Evolutionary conservation across 106 monocot species (phyloP), one percentile per base, ranked within the genome.

Genomic region (Narthecium ossifragum): DNA sequence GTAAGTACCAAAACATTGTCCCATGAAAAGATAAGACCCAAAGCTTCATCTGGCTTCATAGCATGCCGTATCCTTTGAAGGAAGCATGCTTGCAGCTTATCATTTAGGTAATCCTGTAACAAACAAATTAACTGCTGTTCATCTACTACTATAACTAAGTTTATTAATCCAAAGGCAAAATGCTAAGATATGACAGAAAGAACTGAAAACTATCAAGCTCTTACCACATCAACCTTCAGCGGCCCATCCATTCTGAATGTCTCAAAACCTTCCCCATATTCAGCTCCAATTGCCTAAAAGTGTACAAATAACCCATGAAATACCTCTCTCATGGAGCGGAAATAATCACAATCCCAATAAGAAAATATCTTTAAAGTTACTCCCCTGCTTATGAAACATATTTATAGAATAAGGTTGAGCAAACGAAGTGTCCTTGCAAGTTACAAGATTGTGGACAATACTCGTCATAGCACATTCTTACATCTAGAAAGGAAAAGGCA

Each of bases 261-360:
- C 73, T 86, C 96, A 73, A 96, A 96, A 24, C 96, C 96, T 90
- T 96, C 90, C 43, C 96, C 96, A 79, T 96, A 96, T 74, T 96
- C 96, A 61, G 96, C 96, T 62, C 96, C 96, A 76, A 96, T 96
- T 57, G 65, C 74, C 96, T 96, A 57, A 46, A 3, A 43, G n/a
- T n/a, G n/a, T n/a, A n/a, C n/a, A n/a, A n/a, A n/a, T n/a, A n/a
- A n/a, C n/a, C n/a, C n/a, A n/a, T n/a, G n/a, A n/a, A n/a, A n/a
- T n/a, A n/a, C n/a, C n/a, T n/a, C n/a, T n/a, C n/a, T n/a, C n/a
- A n/a, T n/a, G n/a, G n/a, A 43, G 18, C 4, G 4, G 43, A 43
- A 11, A 43, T 13, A 17, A 17, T 13, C 43, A 43, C 18, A 9
- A 39, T 39, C 43, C 14, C 14, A 43, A 1, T 2, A 13, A 43